Base-by-base conservation (phyloP, 441 rosid genomes). In the Cnidoscolus chayamansa region DNA sequence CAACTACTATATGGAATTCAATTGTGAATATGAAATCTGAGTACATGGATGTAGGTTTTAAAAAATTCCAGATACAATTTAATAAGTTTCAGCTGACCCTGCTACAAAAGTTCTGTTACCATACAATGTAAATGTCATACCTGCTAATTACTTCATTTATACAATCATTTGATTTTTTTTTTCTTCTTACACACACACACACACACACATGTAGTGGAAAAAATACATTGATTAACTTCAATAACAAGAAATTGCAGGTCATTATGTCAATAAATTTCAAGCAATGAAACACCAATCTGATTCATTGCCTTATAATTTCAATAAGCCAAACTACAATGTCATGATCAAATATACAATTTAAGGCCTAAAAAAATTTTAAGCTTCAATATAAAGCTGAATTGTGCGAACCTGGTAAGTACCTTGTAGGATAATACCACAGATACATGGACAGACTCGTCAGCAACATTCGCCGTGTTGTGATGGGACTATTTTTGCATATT, bases 371-470 rank as follows among this genome's bases (percentile, higher is more conserved):
- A 67, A 53, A 65, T 48, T 10, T 10, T 67, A 77, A 68, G 58
- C n/a, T 60, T 50, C 66, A 76, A 73, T 20, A 73, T 7, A 74
- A 70, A 78, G 90, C 77, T 76, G 84, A 87, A 82, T 68, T 62
- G 84, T 79, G 89, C 97, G 76, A 81, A 94, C 98, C 98, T 94
- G 94, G 84, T 81, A 85, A 87, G 85, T 94, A 92, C 97, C 97
- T 90, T 87, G 97, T 83, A 84, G 95, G 94, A 71, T 82, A 70
- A 84, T 68, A 84, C 73, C 84, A 79, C 64, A 87, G 72, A 74
- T 76, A 82, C 86, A 91, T 37, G 84, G 85, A 70, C 37, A 85
- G 20, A 81, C 93, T 88, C 40, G 97, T 76, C 19, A 92, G 77
- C 71, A 92, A 63, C 80, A 72, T 68, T 64, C 96, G 69, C 78